Conservation (phyloP, 495 filamentous ascomycete genomes). For the Penicillium subrubescens region DNA sequence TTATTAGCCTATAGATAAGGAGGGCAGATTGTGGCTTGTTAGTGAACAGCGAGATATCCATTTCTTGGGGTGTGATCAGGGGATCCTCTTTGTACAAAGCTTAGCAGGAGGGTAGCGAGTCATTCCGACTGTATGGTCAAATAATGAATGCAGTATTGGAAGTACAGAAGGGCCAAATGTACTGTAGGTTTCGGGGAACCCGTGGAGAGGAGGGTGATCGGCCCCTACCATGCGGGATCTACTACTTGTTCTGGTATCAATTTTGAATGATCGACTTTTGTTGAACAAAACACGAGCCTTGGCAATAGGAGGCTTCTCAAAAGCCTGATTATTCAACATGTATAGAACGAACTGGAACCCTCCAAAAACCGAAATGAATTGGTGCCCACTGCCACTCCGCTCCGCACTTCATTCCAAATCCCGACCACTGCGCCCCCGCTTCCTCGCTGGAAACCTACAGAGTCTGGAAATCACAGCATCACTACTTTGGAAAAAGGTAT, state of each 20-base stretch:
- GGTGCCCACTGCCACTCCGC: neutral
- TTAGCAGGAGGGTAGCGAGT: neutral
- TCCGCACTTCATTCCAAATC: conserved; percentile 1
- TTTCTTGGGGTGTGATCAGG: neutral
- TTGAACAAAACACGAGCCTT: neutral
- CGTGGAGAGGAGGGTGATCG: neutral
- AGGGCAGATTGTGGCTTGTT: neutral
- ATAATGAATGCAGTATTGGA: neutral
- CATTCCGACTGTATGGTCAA: neutral
- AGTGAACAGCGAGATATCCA: neutral
- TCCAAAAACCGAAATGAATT: neutral
- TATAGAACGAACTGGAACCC: neutral
- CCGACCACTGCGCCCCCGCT: neutral
- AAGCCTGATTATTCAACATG: neutral
- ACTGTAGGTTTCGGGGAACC: neutral
- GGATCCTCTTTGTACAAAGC: neutral
- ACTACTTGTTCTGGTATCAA: neutral
- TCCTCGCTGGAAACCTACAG: neutral
- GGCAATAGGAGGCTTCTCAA: neutral
- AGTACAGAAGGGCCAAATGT: neutral
- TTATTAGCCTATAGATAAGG: neutral
- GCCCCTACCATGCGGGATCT: neutral
- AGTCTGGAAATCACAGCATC: neutral
- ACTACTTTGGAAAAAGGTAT: neutral
- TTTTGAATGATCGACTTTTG: neutral